Evolutionary conservation across 108 stramenopile genomes (phyloP), one percentile per base, ranked within the genome.

Genomic region (Pseudonitzschia pungens): DNA sequence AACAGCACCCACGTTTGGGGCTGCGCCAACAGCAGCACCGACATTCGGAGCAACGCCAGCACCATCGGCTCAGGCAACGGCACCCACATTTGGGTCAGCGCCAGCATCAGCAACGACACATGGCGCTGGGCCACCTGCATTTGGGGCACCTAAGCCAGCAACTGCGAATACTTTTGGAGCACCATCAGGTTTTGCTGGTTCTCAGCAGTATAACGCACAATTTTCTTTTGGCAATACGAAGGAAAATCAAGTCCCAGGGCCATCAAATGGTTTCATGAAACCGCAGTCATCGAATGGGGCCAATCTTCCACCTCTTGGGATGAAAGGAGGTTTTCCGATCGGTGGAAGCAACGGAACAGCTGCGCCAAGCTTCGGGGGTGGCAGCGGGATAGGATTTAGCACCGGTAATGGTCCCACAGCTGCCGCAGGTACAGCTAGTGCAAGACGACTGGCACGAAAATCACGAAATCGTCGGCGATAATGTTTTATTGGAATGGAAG

Each of bases 241-340:
- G 60, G 60, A 62, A 40, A 62, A 62, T 40, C 60, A 62, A 62
- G 36, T n/a, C 9, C 32, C 60, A n/a, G 36, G 33, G n/a, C 33
- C 60, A n/a, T 62, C 60, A 16, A 62, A 62, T 40, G 60, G 60
- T 40, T 62, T 62, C 32, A 31, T 29, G 36, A 62, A 62, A 33
- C 33, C 60, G 2, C 33, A 62, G 32, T 33, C 60, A 15, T 16
- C 60, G 33, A 62, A 62, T 21, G 20, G 12, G 57, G 14, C 5
- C 29, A 58, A 26, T 27, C 27, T 14, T 27, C 29, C 57, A 58
- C 57, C 57, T 27, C 57, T 31, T 27, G 45, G 45, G 45, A 48
- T 48, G 45, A 48, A 48, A 18, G 45, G 45, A 2, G 45, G 45
- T 1, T 48, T 48, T 18, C 14, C 45, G 16, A 48, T 48, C 45